Evolutionary conservation across 208 protist genomes (phyloP).

Genomic region (Trypanosoma conorhini): DNA sequence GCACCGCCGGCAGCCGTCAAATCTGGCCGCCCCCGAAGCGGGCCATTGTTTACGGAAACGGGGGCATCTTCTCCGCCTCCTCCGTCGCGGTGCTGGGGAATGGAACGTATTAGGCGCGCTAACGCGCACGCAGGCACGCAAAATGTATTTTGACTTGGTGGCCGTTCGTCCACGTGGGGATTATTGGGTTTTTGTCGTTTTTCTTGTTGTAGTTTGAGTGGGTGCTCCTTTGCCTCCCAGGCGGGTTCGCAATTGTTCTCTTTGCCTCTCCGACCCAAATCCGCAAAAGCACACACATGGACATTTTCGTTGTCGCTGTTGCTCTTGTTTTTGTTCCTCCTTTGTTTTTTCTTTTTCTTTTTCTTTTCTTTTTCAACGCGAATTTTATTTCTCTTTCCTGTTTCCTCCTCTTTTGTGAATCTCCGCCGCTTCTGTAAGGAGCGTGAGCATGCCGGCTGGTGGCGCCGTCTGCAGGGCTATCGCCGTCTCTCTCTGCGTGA

Average conservation of each 20-base stretch:
- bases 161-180: not conserved
- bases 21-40: conserved; percentile 45
- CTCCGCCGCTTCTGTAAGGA: conserved; percentile 4
- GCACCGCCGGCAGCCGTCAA: conserved; percentile 46
- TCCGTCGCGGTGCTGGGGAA: conserved; percentile 73
- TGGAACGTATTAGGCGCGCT: conserved; percentile 23
- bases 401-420: conserved; percentile 9
- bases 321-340: not conserved
- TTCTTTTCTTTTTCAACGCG: conserved; percentile 17
- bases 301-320: too few relatives aligned
- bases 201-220: not conserved
- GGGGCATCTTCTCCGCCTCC: conserved; percentile 80
- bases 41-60: conserved; percentile 90
- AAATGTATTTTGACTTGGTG: not conserved
- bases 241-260: too few relatives aligned
- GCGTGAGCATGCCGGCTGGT: not conserved
- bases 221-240: not conserved
- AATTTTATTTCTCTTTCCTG: too few relatives aligned
- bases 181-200: not conserved
- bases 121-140: too few relatives aligned
- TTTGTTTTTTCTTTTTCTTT: not conserved
- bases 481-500: conserved; percentile 24
- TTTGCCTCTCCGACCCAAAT: too few relatives aligned
- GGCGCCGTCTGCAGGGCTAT: conserved; percentile 9
- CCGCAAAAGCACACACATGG: too few relatives aligned